Base-by-base conservation (phyloP, 2,329 filamentous ascomycete species). In the Eurotiales sp. region DNA sequence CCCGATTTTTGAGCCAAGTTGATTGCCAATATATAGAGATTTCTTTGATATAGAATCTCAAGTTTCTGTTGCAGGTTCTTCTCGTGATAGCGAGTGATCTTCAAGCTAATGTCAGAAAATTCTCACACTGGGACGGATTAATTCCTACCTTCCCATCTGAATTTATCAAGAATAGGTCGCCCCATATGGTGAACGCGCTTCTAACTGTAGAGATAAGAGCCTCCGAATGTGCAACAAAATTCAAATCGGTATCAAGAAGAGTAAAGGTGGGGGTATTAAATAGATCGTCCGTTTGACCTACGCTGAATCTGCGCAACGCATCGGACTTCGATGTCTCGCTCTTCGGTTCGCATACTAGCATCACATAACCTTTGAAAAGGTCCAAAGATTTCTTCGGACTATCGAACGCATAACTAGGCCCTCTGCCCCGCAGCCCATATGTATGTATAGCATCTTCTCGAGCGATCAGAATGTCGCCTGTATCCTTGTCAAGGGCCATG, bases 361-460 rank as follows among this genome's bases (percentile, higher is more conserved):
- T 87, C 43, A 96, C 81, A 65, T 99, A 97, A 61, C 96, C 88
- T 51, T 85, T 83, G 69, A 87, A 93, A 12, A 88, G 82, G 40
- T 82, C 79, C 30, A 96, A 82, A 50, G 89, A 78, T 60, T 85
- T 91, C 73, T 99, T 99, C 6, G 87, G 84, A 4, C 89, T 87
- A 66, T 99, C 92, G 64, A 95, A 97, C 0, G 90, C 90, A 69
- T 88, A 91, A 36, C 90, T 92, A 1, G 90, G 86, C 0, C 90
- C 90, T 53, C 91, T 83, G 0, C 92, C 92, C 53, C 93, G 87
- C 0, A 87, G 73, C 0, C 86, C 88, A 70, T 97, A 99, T 53
- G 89, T 91, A 71, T 97, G 97, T 49, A 99, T 87, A 7, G 92
- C 93, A 78, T 99, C 95, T 59, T 96, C 90, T 55, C 93, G 79